Base-by-base conservation (phyloP, 2,329 filamentous ascomycete species). In the Sporothrix protearum region DNA sequence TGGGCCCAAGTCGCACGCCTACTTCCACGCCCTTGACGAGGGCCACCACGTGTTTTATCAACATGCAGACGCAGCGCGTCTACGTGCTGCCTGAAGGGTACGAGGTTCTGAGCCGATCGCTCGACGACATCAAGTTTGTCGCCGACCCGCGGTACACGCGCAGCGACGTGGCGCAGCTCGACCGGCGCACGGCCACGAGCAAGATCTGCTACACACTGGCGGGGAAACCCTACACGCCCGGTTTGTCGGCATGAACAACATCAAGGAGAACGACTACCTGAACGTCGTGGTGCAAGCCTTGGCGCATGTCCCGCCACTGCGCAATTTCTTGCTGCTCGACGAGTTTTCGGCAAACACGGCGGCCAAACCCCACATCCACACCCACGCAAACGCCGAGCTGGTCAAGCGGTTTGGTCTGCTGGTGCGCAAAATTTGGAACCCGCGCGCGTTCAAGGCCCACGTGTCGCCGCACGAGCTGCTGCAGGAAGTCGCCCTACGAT, bases 191-290 rank as follows among this genome's bases (percentile, higher is more conserved):
- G 6, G 47, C 39, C 4, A 53, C 36, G 2, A 57, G 47, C 69
- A 85, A 85, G 77, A 85, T 83, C 22, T 88, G 89, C 59, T 94
- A 91, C 87, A 95, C 97, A 77, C 85, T 98, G 55, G 85, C 86
- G 67, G 93, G 93, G 74, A 92, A 91, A 80, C 89, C 92, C 79
- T 99, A 99, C 82, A 91, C 91, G 75, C 96, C 96, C 25, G 95
- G 96, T 99, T 94, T 79, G 93, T 99, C 73, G 96, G 96, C 75
- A 96, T 99, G 92, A 99, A 99, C 86, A 99, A 99, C 82, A 97
- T 99, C 85, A 99, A 99, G 81, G 93, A 96, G 72, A 99, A 99
- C 82, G 96, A 99, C 83, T 99, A 99, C 82, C 87, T 98, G 78
- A 99, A 99, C 79, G 95, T 97, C 33, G 88, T 97, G 2, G 91